A percentile compares a stretch with the other conserved stretches of the same genome.
These are phyloP conservation scores for Lodderomyces beijingensis DNA, from an alignment of 1,139 yeast genomes.

Conservation along the genomic window DNA sequence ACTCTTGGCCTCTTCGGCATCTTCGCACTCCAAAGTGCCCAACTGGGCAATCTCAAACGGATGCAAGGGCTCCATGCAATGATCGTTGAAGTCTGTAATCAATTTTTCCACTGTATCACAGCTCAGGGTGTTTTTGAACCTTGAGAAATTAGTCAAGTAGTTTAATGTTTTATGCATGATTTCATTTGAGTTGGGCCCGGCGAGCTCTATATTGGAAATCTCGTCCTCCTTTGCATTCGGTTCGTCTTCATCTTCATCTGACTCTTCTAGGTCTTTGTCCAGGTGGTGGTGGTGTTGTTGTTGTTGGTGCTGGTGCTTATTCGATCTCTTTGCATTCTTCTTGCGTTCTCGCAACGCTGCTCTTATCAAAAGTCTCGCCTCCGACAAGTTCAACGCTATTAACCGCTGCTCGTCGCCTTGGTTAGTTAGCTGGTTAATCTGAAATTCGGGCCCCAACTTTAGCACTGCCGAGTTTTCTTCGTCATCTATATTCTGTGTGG, in stretches of 20 bases:
- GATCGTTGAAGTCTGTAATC: constrained; percentile 63
- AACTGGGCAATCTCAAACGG: constrained; percentile 96
- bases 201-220: constrained; percentile 64
- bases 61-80: constrained; percentile 60
- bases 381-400: constrained; percentile 82
- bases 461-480: constrained; percentile 89
- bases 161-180: constrained; percentile 90
- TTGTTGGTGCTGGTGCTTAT: constrained; percentile 1
- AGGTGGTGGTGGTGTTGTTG: constrained; percentile 11
- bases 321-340: constrained; percentile 16
- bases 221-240: constrained; percentile 55
- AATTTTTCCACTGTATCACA: constrained; percentile 91
- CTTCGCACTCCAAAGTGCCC: constrained; percentile 92
- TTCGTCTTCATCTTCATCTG: constrained; percentile 35
- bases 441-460: constrained; percentile 91
- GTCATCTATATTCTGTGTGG: constrained; percentile 59
- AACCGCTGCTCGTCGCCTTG: constrained; percentile 73
- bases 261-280: constrained; percentile 16
- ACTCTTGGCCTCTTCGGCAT: constrained; percentile 95
- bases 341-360: constrained; percentile 84
- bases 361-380: constrained; percentile 83
- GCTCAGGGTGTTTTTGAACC: constrained; percentile 89
- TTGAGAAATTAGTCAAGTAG: constrained; percentile 77
- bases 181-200: constrained; percentile 56
- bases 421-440: constrained; percentile 72